These are phyloP conservation scores for Melaleuca quinquenervia DNA, from an alignment of 345 rosid species.

Conservation along the genomic window DNA sequence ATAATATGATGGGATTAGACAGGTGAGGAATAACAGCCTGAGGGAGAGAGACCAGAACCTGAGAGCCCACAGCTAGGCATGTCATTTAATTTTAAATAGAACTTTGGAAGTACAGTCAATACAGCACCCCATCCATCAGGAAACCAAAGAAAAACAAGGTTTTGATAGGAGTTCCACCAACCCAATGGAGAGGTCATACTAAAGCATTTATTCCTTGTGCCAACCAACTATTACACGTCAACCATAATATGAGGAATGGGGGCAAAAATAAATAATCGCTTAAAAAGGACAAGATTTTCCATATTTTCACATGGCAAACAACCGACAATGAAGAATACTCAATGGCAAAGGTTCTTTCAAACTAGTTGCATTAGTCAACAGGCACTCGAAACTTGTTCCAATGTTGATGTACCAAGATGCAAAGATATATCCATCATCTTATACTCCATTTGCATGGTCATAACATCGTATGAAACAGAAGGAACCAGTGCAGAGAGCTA, in stretches of 20 bases:
- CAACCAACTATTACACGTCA: not conserved
- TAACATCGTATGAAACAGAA: not conserved
- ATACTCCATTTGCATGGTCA: not conserved
- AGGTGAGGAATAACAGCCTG: slow-evolving; percentile 68
- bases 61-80: slow-evolving; percentile 9
- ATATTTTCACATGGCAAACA: not conserved
- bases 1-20: slow-evolving; percentile 69
- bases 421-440: not conserved
- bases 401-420: not conserved
- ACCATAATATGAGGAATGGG: not conserved
- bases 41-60: slow-evolving; percentile 79
- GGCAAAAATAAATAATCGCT: not conserved
- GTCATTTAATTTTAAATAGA: not conserved
- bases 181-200: not conserved
- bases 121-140: not conserved
- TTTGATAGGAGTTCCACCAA: not conserved
- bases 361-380: not conserved
- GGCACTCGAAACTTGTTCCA: not conserved
- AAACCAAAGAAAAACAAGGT: not conserved
- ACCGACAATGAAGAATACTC: not conserved
- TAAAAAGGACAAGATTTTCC: not conserved
- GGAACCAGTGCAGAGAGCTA: not conserved
- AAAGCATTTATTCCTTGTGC: not conserved
- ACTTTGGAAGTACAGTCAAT: not conserved
- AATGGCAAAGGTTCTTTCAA: not conserved